Base-by-base conservation (phyloP, 2,329 filamentous ascomycete species). In the Colletotrichum higginsianum region DNA sequence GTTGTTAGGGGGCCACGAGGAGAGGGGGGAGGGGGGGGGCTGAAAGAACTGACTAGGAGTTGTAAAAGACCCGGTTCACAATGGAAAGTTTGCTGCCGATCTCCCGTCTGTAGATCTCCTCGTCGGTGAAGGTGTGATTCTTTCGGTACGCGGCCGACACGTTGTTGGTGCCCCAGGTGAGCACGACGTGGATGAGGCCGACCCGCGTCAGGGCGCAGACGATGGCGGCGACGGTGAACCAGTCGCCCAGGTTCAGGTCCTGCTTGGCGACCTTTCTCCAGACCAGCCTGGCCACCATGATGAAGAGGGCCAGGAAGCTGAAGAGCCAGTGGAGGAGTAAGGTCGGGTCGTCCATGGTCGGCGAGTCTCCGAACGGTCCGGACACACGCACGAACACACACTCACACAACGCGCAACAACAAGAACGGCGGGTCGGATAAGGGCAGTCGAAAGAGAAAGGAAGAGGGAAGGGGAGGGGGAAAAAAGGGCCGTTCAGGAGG, bases 171-270 rank as follows among this genome's bases (percentile, higher is more conserved):
- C 80, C 80, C 80, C 80, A 82, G 44, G 78, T 76, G 50, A 82
- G 67, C 56, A 81, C 79, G 21, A 82, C 78, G 61, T 81, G 78
- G 38, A 81, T 78, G 18, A 82, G 63, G 5, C 74, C 76, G 5
- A 78, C 61, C 8, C 77, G 70, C 1, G 73, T 70, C 49, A 78
- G 30, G 11, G 70, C 75, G 56, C 76, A 80, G 50, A 84, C 35
- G 67, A 82, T 83, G 11, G 81, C 80, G 65, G 83, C 84, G 82
- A 86, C 83, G 40, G 74, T 77, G 63, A 77, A 61, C 58, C 71
- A 78, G 61, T 79, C 77, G 49, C 73, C 75, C 13, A 62, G n/a
- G 26, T 73, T 71, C 49, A 72, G 76, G 3, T 72, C 38, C 47
- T 78, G 76, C 18, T 61, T 73, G 26, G 67, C 60, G 12, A 74